Percentiles rank a stretch among this genome's conserved stretches.
Evolutionary conservation across 148 eudicot genomes (phyloP).

Genomic region (Talinum fruticosum): DNA sequence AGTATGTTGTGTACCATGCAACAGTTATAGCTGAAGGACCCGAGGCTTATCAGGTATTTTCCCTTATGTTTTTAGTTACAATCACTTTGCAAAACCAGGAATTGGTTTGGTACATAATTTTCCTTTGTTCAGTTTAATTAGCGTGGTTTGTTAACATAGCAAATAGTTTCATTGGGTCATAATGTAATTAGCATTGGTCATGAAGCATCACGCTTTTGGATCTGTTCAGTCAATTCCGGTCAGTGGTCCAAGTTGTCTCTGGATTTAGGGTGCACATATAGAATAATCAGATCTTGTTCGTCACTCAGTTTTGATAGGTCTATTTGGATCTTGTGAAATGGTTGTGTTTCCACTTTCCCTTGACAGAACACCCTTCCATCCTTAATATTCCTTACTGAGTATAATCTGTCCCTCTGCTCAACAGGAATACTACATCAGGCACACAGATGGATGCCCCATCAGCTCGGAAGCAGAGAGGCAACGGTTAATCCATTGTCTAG

Average conservation of each 20-base stretch:
- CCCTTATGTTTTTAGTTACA: not conserved
- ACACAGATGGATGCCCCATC: slow-evolving; percentile 76
- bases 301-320: not conserved
- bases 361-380: not conserved
- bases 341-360: not conserved
- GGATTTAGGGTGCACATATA: not conserved
- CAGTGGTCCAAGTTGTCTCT: not conserved
- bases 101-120: too few relatives aligned
- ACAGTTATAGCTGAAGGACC: slow-evolving; percentile 71
- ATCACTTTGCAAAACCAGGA: not conserved
- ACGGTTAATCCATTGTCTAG: slow-evolving; percentile 73
- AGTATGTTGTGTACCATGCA: slow-evolving; percentile 84
- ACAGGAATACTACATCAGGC: slow-evolving; percentile 83
- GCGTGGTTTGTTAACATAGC: not conserved
- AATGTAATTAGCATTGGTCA: too few relatives aligned
- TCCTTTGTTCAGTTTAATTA: not conserved
- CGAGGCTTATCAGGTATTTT: slow-evolving; percentile 74
- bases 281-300: not conserved
- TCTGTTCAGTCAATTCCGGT: too few relatives aligned
- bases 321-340: not conserved
- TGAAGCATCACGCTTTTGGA: too few relatives aligned
- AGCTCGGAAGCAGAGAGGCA: slow-evolving; percentile 89
- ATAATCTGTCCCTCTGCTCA: slow-evolving; percentile 1
- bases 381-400: not conserved
- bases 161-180: not conserved